Evolutionary conservation across 257 asterid genomes (phyloP).

Genomic region (Solanum okadae): DNA sequence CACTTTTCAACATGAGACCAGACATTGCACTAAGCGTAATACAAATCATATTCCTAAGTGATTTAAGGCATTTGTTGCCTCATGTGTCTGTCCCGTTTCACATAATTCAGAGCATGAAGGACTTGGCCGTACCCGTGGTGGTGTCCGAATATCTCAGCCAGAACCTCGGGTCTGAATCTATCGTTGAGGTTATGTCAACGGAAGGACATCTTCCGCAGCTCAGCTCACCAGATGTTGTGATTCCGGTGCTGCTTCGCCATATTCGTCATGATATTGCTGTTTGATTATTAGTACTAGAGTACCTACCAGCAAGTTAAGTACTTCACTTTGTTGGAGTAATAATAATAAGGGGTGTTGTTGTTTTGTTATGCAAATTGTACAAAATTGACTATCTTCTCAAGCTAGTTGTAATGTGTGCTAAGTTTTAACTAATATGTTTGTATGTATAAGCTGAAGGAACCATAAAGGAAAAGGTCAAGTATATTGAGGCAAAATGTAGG

Average conservation of each 20-base stretch:
- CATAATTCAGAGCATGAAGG: conserved; percentile 6
- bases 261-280: background rate
- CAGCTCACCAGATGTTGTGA: background rate
- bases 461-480: background rate
- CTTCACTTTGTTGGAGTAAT: background rate
- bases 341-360: background rate
- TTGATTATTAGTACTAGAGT: background rate
- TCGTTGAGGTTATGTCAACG: background rate
- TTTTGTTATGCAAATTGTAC: background rate
- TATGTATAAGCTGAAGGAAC: background rate
- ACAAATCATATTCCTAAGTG: background rate
- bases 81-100: background rate
- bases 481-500: background rate
- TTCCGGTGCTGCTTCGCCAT: background rate
- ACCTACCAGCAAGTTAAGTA: background rate
- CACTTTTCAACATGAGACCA: background rate
- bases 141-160: background rate
- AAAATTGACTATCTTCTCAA: background rate
- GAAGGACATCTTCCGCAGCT: conserved; percentile 5
- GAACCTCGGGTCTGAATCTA: background rate
- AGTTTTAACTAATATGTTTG: background rate
- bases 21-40: background rate
- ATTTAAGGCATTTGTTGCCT: background rate
- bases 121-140: background rate
- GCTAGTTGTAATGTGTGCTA: background rate